Evolutionary conservation across 345 rosid species (phyloP), one percentile per base, ranked within the genome.

Genomic region (Chamaenerion angustifolium): DNA sequence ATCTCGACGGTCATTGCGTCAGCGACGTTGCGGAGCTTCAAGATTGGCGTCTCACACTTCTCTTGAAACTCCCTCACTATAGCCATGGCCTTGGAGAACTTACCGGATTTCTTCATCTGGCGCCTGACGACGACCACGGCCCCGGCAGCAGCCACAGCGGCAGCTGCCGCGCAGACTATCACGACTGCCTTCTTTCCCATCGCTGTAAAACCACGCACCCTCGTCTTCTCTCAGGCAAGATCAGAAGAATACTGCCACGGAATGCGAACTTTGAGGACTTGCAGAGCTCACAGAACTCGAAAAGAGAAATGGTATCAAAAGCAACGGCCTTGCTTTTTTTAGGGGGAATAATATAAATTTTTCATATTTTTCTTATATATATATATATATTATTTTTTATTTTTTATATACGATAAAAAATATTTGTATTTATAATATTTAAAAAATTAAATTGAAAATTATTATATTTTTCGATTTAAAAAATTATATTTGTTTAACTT

Each of bases 1-100:
- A 89, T 89, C 88, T 85, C 93, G 43, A 67, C 86, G 37, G 81
- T 59, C 97, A 88, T 80, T 15, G 97, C 95, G 15, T 88, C 93
- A 1, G 93, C 97, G 57, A 85, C 74, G 76, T 80, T 82, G 52
- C 66, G 70, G 43, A 89, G 76, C 71, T 77, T 85, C 64, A 64
- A 68, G 21, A 67, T 58, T 6, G 95, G 94, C 12, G 95, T 68
- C 57, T 69, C 90, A 54, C 94, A 82, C 71, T 73, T 77, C 16
- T 77, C 88, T 56, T 81, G 83, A 3, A 89, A 68, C 46, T 78
- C 86, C 57, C 62, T 79, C 46, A 85, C 60, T 41, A 89, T 81
- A 25, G 70, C 79, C 74, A 68, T 45, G 4, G 72, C 79, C 59
- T 50, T 64, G 40, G 71, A 76, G 95, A 86, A 78, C 71, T 59